Evolutionary conservation across 177 flowering plant genomes (phyloP), one percentile per base, ranked within the genome.

Genomic region (Vitis hybrid): DNA sequence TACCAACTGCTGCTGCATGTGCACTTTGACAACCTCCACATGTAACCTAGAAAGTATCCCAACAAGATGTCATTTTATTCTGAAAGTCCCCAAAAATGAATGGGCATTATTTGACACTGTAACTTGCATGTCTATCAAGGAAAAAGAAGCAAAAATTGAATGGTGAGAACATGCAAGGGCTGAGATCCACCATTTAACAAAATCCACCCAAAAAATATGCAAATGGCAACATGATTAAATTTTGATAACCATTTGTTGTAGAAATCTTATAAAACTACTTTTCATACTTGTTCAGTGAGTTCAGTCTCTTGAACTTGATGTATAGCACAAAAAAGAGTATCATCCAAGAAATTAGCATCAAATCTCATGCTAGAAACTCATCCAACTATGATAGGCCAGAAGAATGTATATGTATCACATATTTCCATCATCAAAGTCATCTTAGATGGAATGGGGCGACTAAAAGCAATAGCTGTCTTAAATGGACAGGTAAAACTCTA

Each of bases 11-110:
- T 66, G 98, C 92, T 65, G 98, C 79, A 78, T 95, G 97, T 52
- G 99, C 99, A 89, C 99, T 95, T 87, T 95, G 99, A 82, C 95
- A 92, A 62, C 98, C 99, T 80, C 99, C 99, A 79, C 99, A 93
- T 51, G 98, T 92, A 68, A 95, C 99, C 98, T 93, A 84, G 56
- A 82, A 81, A 79, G 78, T 63, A 53, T 71, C 57, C 67, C 58
- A 74, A 55, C 28, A 73, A 68, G 60, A 68, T 71, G 76, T 83
- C 65, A 84, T 75, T 62, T 66, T 58, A 65, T 65, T 70, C 71
- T 51, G 50, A 20, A 70, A 75, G 52, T 61, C 54, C 47, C 52
- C 15, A 54, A 49, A 19, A 54, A 44, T 17, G 51, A 31, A 73
- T 31, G 57, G 18, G 31, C 9, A 20, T 15, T 28, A 28, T 12